A percentile compares a stretch with the other conserved stretches of the same genome.
Evolutionary conservation across 192 early-diverging fungal species (phyloP).

Genomic region (Helicostylum pulchrum): DNA sequence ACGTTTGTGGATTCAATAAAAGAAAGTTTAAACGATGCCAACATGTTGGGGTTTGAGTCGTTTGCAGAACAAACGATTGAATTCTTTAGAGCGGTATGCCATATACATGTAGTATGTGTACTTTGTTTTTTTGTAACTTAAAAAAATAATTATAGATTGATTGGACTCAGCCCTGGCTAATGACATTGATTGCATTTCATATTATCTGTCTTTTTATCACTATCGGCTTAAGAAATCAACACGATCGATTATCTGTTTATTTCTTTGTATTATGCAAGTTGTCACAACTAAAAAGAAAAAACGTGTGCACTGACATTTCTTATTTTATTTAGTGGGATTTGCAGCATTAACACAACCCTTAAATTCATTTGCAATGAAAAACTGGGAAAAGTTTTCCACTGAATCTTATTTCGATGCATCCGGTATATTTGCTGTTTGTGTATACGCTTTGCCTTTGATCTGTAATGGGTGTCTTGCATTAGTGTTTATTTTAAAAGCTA

Average conservation of each 20-base stretch:
- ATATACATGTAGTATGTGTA: background rate
- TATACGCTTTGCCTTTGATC: conserved; percentile 43
- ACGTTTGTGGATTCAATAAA: background rate
- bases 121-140: background rate
- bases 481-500: conserved; percentile 38
- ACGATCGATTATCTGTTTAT: conserved; percentile 36
- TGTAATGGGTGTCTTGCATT: conserved; percentile 37
- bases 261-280: conserved; percentile 42
- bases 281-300: background rate
- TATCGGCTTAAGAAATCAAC: conserved; percentile 38
- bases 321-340: conserved; percentile 38
- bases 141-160: conserved; percentile 33
- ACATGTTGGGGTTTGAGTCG: background rate
- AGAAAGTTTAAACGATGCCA: background rate
- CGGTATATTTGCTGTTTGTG: conserved; percentile 42
- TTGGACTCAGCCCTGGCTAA: conserved; percentile 50
- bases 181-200: conserved; percentile 39
- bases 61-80: background rate
- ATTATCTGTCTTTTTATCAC: conserved; percentile 34
- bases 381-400: conserved; percentile 45
- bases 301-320: background rate
- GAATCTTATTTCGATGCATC: conserved; percentile 49
- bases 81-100: background rate
- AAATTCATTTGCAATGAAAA: conserved; percentile 33
- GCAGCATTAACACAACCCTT: conserved; percentile 45